Evolutionary conservation across 106 monocot genomes (phyloP).

Genomic region (Vanilla planifolia): DNA sequence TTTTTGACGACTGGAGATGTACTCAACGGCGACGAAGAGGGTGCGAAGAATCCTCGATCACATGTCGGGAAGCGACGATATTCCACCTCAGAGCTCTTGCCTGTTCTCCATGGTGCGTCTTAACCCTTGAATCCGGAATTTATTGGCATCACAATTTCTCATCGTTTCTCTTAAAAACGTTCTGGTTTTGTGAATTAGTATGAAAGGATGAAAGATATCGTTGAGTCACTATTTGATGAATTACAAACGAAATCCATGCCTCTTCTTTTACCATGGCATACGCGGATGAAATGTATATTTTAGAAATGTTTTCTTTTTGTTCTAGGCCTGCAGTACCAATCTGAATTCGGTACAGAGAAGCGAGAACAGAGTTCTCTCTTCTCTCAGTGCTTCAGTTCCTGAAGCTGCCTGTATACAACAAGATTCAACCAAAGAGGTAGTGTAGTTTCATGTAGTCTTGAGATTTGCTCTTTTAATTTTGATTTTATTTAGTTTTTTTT

Average conservation of each 20-base stretch:
- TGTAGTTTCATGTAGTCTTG: not conserved
- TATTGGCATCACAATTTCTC: not conserved
- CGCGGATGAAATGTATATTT: not conserved
- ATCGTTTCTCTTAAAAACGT: not conserved
- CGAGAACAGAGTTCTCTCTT: constrained; percentile 33
- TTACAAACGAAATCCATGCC: too few relatives aligned
- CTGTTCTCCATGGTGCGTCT: constrained; percentile 26
- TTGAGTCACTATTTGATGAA: too few relatives aligned
- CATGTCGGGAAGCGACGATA: constrained; percentile 14
- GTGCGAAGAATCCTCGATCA: constrained; percentile 31
- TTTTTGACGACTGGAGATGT: too few relatives aligned
- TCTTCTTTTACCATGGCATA: not conserved
- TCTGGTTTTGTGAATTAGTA: too few relatives aligned
- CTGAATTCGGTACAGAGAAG: constrained; percentile 16
- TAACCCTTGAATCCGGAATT: not conserved
- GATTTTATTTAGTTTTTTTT: not conserved
- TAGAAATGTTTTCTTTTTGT: not conserved
- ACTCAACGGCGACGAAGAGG: constrained; percentile 28
- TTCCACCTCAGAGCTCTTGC: constrained; percentile 9
- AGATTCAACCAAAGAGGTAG: constrained; percentile 14
- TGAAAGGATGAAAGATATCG: too few relatives aligned
- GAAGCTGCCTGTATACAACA: constrained; percentile 42
- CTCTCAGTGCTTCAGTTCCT: constrained; percentile 31
- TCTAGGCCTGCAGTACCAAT: constrained; percentile 46
- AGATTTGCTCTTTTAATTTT: not conserved